These are phyloP conservation scores for Phytophthora sansomeana DNA, from an alignment of 352 stramenopile genomes.

Conservation along the genomic window DNA sequence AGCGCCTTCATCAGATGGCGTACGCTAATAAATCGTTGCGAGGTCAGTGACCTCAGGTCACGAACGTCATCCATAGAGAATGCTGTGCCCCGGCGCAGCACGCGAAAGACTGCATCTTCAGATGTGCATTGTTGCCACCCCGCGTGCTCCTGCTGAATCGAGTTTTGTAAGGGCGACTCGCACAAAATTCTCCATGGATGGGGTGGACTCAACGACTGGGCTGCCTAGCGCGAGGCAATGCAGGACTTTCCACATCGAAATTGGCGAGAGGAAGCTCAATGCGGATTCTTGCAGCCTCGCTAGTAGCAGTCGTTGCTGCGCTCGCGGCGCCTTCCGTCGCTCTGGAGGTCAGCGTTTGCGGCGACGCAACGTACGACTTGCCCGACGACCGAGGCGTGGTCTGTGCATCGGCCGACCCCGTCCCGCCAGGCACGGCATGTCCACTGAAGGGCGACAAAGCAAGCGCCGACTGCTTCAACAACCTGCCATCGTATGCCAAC, in stretches of 20 bases:
- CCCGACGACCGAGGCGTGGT: conserved; percentile 45
- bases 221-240: conserved; percentile 1
- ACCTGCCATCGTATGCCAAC: conserved; percentile 48
- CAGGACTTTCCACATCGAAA: conserved; percentile 28
- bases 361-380: conserved; percentile 40
- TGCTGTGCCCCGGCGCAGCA: conserved; percentile 17
- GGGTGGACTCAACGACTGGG: conserved; percentile 17
- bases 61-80: conserved; percentile 17
- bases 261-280: conserved; percentile 20
- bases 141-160: conserved; percentile 21
- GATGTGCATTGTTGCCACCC: conserved; percentile 24
- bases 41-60: neutral
- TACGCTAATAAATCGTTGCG: neutral
- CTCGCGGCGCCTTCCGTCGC: conserved; percentile 14
- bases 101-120: conserved; percentile 17
- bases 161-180: conserved; percentile 20
- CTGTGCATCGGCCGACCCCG: conserved; percentile 50
- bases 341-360: conserved; percentile 34
- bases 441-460: conserved; percentile 52
- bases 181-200: conserved; percentile 36
- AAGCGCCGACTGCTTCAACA: conserved; percentile 48
- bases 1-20: conserved; percentile 6
- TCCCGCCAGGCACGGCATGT: conserved; percentile 37
- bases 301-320: conserved; percentile 2
- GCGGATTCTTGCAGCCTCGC: conserved; percentile 11